Base-by-base conservation (phyloP, 2,329 filamentous ascomycete genomes). In the Microdochium trichocladiopsis region DNA sequence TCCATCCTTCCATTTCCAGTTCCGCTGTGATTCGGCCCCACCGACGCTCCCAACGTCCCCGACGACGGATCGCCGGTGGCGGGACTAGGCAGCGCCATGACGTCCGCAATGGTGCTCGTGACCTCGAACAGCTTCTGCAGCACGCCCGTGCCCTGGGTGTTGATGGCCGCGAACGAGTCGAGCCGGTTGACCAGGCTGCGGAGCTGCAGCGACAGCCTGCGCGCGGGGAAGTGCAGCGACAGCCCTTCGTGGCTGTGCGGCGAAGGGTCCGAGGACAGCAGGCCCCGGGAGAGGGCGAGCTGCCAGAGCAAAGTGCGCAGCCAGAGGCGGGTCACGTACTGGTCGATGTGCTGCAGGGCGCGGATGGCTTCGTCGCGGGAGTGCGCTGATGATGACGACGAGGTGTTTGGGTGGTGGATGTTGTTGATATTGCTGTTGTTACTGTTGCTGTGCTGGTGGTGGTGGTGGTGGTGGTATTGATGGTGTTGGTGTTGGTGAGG, bases 51-150 rank as follows among this genome's bases (percentile, higher is more conserved):
- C 28, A 33, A 14, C 8, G 33, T 16, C 14, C 33, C 33, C 6
- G 33, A n/a, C 33, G 33, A 16, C 33, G 5, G 33, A 4, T 41
- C n/a, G 36, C n/a, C n/a, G 36, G 6, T 21, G 41, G 9, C 18
- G 14, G 33, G 41, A 8, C 16, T 16, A 0, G 76, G 75, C 14
- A 81, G 66, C 47, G 78, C 75, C 22, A 82, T 70, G 2, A 83
- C 79, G 56, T 83, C 79, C 9, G 79, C 78, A 47, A 83, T 78
- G 2, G 78, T 82, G 60, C 78, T 80, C 0, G 78, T 77, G 55
- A 83, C 79, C 58, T 83, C 80, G 52, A 83, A 80, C 4, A 83
- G 67, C 60, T 83, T 83, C 55, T 80, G 75, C 50, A 82, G 67
- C 51, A 83, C 79, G 22, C 76, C 76, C 36, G 71, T 77, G 8